A percentile compares a stretch with the other conserved stretches of the same genome.
phyloP scores from a whole-genome alignment of 176 grass and related monocot species.

The Triticum monococcum region DNA sequence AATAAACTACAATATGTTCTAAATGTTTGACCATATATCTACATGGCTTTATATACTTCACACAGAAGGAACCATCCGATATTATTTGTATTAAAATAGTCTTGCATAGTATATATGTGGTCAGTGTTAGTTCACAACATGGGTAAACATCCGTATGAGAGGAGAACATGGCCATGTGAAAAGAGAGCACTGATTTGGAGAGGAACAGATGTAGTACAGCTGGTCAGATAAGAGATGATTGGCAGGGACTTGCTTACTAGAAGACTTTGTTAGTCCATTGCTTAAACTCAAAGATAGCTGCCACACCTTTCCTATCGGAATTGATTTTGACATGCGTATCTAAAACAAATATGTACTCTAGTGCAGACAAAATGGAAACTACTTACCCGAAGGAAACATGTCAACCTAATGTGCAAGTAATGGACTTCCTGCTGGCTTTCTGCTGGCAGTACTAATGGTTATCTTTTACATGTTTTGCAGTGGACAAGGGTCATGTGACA shows the following conservation, averaged over 20 bases:
- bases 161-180: neutral
- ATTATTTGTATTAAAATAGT: neutral
- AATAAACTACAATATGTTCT: neutral
- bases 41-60: neutral
- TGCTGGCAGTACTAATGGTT: conserved; percentile 13
- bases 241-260: neutral
- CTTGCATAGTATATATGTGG: neutral
- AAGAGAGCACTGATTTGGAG: neutral
- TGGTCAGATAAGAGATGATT: neutral
- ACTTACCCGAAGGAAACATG: neutral
- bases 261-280: neutral
- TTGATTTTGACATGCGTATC: neutral
- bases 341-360: neutral
- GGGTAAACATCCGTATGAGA: neutral
- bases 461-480: conserved; percentile 43
- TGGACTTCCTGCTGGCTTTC: neutral
- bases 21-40: neutral
- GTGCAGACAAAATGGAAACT: neutral
- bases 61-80: neutral
- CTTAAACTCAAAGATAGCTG: neutral
- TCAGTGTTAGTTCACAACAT: neutral
- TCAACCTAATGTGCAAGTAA: neutral
- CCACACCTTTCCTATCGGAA: neutral
- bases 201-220: neutral
- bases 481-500: conserved; percentile 21